Base-by-base conservation (phyloP, 2,329 filamentous ascomycete genomes). In the Cercospora janseana region DNA sequence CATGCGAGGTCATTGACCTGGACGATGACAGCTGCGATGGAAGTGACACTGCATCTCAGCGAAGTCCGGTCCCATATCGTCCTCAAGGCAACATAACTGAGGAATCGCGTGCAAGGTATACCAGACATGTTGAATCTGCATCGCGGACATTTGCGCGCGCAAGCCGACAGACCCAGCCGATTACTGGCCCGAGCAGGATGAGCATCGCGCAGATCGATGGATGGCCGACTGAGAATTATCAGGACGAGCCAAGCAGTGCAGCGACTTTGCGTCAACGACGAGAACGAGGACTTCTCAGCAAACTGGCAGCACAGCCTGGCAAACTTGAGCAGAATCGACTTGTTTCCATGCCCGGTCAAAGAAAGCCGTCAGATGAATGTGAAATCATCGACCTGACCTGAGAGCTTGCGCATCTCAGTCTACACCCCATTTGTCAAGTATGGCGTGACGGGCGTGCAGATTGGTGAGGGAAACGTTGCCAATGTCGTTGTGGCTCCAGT, bases 381-480 rank as follows among this genome's bases (percentile, higher is more conserved):
- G 31, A 46, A 26, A 46, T 57, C n/a, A 55, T 57, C 31, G 55
- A 55, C 28, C 31, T 57, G 35, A 54, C 52, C 15, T 57, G 52
- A 57, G 34, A 35, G 3, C 16, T 24, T 6, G 27, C n/a, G n/a
- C 32, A 46, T 29, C 32, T 23, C 9, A 4, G 15, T 29, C 15
- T 12, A n/a, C 23, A 37, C 20, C 18, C 15, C 24, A 6, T 9
- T 18, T 21, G 4, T 38, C 34, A 21, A 21, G 5, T 35, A 6
- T 12, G 1, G 21, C 15, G 13, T 34, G 9, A 3, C 18, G 20
- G n/a, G 7, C 15, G 16, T 20, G 16, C 34, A 20, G 7, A 20
- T 2, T 37, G 34, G 16, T 38, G n/a, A 12, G 12, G 13, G 18
- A 10, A 42, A 18, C 31, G 34, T 38, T n/a, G n/a, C n/a, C n/a